Conservation (phyloP, 306 rosid genomes). For the Biancaea sappan region DNA sequence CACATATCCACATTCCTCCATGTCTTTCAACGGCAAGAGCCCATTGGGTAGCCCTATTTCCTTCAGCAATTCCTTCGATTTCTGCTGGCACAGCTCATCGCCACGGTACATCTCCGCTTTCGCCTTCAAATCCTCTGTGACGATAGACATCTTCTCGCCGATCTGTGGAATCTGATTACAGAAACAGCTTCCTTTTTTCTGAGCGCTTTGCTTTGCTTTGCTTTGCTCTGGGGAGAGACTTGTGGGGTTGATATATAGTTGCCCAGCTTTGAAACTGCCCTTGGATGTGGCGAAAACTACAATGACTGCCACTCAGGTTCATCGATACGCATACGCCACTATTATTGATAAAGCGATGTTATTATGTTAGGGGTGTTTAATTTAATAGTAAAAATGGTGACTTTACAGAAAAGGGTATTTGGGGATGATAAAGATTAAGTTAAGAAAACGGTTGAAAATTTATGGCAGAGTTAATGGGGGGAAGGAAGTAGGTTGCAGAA, state of each 20-base stretch:
- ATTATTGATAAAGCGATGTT: no score
- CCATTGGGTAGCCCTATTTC: constrained; percentile 80
- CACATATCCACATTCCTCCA: constrained; percentile 81
- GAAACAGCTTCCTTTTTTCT: background rate
- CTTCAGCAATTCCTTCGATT: constrained; percentile 53
- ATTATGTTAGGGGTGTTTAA: no score
- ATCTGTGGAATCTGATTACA: background rate
- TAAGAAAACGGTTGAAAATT: constrained; percentile 40
- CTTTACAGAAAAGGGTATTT: background rate
- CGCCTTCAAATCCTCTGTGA: constrained; percentile 58
- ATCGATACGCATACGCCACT: no score
- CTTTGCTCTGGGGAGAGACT: background rate
- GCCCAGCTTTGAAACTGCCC: constrained; percentile 38
- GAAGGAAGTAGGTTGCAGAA: constrained; percentile 18
- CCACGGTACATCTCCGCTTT: constrained; percentile 80
- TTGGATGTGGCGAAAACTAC: constrained; percentile 21
- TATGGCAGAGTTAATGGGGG: constrained; percentile 41
- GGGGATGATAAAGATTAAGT: background rate
- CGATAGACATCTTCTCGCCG: constrained; percentile 48
- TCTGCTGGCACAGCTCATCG: constrained; percentile 67
- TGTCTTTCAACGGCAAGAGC: constrained; percentile 74
- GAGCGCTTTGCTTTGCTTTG: background rate
- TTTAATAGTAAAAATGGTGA: background rate
- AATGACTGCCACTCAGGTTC: constrained; percentile 34
- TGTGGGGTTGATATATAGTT: constrained; percentile 53